Base-by-base conservation (phyloP, 257 asterid genomes). In the Galeopsis tetrahit region DNA sequence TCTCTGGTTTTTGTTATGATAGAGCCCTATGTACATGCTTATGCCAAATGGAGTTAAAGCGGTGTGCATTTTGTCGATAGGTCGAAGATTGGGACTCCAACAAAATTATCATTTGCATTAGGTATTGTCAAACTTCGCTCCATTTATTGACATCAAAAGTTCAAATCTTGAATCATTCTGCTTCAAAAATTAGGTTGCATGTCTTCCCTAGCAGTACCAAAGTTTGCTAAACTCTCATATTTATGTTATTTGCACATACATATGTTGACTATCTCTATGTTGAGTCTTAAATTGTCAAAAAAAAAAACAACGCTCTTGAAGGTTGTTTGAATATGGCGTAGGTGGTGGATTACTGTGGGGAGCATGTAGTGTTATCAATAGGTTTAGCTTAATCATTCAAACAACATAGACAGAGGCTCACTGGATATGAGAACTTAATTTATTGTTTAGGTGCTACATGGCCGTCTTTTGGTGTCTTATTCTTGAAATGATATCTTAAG, bases 11-110 rank as follows among this genome's bases (percentile, higher is more conserved):
- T 77, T 75, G 7, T 56, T 81, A 65, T 38, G 69, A 67, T 75
- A 94, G 99, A 91, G 79, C 89, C 86, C 66, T 89, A 91, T 81
- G 97, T 89, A 75, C 97, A 97, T 69, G 93, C 91, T 70, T 48
- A 58, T 82, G 90, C 95, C 65, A 94, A 88, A 86, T 91, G 99
- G 99, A 94, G 55, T 88, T 96, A 33, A 97, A 94, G 79, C 85
- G 97, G 78, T 94, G 99, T 83, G 99, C 99, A 11, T 97, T 94
- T n/a, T 94, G 99, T 80, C 89, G 99, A 75, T 94, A 97, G 99
- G n/a, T n/a, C n/a, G n/a, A n/a, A n/a, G n/a, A n/a, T n/a, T n/a
- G n/a, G n/a, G n/a, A n/a, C n/a, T n/a, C n/a, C n/a, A n/a, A n/a
- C n/a, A n/a, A n/a, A n/a, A n/a, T n/a, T n/a, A n/a, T n/a, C n/a